A percentile compares a stretch with the other conserved stretches of the same genome.
These are phyloP conservation scores for Obba rivulosa DNA, from an alignment of 768 basidiomycete genomes.

Conservation along the genomic window DNA sequence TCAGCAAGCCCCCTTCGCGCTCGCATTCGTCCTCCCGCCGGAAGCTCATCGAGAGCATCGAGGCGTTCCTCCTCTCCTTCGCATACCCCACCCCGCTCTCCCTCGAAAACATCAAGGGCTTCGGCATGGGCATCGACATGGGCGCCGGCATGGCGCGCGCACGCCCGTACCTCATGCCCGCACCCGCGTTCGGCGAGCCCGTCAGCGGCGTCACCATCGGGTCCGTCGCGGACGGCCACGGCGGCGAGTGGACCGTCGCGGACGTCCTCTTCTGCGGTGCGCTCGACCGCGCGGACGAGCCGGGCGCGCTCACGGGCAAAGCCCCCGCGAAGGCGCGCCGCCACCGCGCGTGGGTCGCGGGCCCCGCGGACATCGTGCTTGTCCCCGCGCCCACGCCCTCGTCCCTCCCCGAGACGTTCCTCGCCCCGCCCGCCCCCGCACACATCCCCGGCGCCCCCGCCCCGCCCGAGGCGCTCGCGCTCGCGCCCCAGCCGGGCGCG, in stretches of 20 bases:
- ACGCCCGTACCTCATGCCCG: conserved; percentile 25
- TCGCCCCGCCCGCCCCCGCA: conserved; percentile 1
- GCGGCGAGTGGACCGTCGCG: conserved; percentile 27
- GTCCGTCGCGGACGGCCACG: conserved; percentile 4
- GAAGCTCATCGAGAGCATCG: conserved; percentile 30
- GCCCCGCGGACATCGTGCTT: conserved; percentile 28
- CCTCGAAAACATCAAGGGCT: background rate
- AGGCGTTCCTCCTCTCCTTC: conserved; percentile 34
- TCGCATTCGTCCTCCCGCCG: conserved; percentile 14
- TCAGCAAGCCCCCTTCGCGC: background rate
- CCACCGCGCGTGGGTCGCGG: conserved; percentile 27
- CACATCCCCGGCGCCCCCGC: background rate
- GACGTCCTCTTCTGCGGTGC: conserved; percentile 30
- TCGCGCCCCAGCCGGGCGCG: conserved; percentile 2
- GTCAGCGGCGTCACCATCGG: conserved; percentile 8
- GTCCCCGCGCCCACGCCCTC: conserved; percentile 6
- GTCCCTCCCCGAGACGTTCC: conserved; percentile 5
- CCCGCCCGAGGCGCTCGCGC: background rate
- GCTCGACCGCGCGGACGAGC: conserved; percentile 23
- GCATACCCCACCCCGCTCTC: conserved; percentile 15
- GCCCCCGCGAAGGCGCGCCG: background rate
- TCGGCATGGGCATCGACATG: conserved; percentile 3
- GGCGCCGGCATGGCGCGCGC: conserved; percentile 11
- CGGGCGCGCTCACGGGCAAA: background rate
- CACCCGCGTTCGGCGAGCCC: conserved; percentile 19